These are phyloP conservation scores for Picocystis salinarum DNA, from an alignment of 139 green algal genomes.

Conservation along the genomic window DNA sequence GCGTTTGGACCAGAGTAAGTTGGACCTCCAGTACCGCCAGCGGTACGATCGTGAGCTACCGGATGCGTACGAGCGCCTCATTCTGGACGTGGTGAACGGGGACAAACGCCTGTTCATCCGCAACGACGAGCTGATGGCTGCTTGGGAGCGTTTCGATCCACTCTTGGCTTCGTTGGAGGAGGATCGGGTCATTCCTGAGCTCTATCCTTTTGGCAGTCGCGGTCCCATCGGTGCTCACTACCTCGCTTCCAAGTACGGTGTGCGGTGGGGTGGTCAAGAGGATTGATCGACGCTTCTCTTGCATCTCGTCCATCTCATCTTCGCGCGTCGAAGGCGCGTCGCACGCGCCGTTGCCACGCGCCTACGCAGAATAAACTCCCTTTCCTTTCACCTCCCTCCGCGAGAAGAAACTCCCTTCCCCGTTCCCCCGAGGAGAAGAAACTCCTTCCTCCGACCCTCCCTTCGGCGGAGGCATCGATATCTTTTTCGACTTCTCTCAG, in stretches of 20 bases:
- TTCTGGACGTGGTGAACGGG: constrained; percentile 94
- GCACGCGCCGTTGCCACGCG: too few relatives aligned
- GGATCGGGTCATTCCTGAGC: constrained; percentile 51
- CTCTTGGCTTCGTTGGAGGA: constrained; percentile 40
- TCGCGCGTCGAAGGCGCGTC: too few relatives aligned
- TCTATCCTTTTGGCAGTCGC: constrained; percentile 92
- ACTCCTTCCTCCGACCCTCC: too few relatives aligned
- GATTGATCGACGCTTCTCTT: too few relatives aligned
- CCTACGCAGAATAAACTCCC: too few relatives aligned
- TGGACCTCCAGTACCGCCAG: constrained; percentile 82
- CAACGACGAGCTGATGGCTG: constrained; percentile 78
- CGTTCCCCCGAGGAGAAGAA: too few relatives aligned
- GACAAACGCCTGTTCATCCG: constrained; percentile 77
- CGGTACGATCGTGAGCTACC: constrained; percentile 38
- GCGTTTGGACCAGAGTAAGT: constrained; percentile 61
- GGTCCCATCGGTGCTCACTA: constrained; percentile 94
- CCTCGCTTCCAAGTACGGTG: constrained; percentile 83
- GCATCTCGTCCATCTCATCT: too few relatives aligned
- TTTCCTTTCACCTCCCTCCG: too few relatives aligned
- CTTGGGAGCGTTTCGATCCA: constrained; percentile 90
- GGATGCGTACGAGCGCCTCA: constrained; percentile 93
- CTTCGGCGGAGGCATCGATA: too few relatives aligned
- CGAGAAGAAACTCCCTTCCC: too few relatives aligned
- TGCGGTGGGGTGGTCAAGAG: constrained; percentile 72
- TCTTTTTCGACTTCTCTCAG: too few relatives aligned